Evolutionary conservation across 305 asterid species (phyloP), one percentile per base, ranked within the genome.

Genomic region (Rubia balearica): DNA sequence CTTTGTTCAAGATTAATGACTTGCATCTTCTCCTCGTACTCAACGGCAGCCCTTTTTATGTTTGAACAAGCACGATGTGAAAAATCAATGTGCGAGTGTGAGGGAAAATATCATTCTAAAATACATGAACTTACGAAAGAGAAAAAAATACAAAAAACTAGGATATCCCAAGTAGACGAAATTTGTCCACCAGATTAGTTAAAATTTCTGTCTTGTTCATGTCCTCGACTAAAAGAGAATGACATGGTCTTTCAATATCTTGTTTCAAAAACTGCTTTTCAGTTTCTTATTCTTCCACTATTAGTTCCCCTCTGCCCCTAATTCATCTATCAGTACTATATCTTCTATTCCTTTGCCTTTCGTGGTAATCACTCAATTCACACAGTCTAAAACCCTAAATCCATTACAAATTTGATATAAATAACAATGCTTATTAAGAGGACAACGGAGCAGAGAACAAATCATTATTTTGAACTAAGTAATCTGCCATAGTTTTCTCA

Each of bases 11-110:
- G 81, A 85, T 90, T 84, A 63, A 49, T 74, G 51, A 80, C 72
- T 2, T 70, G 85, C 90, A 88, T 83, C 89, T 85, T 85, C 77
- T 83, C 85, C 82, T 93, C 98, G 61, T 85, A 76, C 55, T 90
- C 91, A 82, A 93, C 74, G 12, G 98, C 98, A 73, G 84, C 87
- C 82, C 96, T 92, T 73, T 73, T 64, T 41, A 21, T 13, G n/a
- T 45, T 24, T 49, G 68, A 61, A 70, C 59, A 67, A 16, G 56
- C 68, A 45, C 21, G 38, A 36, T 17, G 16, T 40, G 38, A 21
- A 10, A 51, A 19, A 21, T 6, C 11, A 72, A n/a, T n/a, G 69
- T 19, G 21, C 24, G 57, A 17, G 21, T 16, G 22, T 49, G 16
- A 57, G 16, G 8, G 24, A 17, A 2, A 57, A 57, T 22, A 57